These are phyloP conservation scores for Cutaneotrichosporon daszewskae DNA, from an alignment of 1,284 basidiomycete genomes.

Conservation along the genomic window DNA sequence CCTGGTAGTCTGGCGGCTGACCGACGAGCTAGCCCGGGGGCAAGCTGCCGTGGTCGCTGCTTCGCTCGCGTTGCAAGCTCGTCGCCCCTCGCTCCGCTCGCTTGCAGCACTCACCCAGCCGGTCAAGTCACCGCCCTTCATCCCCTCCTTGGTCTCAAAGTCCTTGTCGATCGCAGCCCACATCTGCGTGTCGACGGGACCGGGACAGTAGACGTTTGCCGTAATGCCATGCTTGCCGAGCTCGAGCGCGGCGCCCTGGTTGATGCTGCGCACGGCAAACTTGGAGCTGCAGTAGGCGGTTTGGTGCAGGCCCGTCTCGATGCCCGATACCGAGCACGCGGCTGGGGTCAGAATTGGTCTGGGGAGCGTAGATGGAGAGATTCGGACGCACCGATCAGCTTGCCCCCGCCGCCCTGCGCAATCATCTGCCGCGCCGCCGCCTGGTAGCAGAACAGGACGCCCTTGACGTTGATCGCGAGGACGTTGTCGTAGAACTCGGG, in stretches of 20 bases:
- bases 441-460: conserved; percentile 47
- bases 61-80: too few relatives aligned
- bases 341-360: neutral
- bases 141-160: neutral
- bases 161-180: conserved; percentile 24
- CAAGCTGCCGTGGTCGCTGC: too few relatives aligned
- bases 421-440: conserved; percentile 51
- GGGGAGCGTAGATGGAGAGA: neutral
- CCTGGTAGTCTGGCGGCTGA: too few relatives aligned
- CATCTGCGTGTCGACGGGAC: conserved; percentile 47
- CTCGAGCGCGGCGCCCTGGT: conserved; percentile 47
- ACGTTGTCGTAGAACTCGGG: conserved; percentile 34
- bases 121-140: neutral
- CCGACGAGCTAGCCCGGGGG: too few relatives aligned
- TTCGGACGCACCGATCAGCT: conserved; percentile 39
- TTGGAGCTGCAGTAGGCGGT: conserved; percentile 33
- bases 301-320: neutral
- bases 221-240: conserved; percentile 50
- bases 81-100: neutral
- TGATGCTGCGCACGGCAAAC: conserved; percentile 50
- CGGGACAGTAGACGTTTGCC: conserved; percentile 55
- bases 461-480: conserved; percentile 43
- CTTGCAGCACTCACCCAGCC: neutral
- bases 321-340: neutral
- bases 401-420: conserved; percentile 48